Conservation (phyloP, 2,329 filamentous ascomycete species). For the Huntiella decipiens region DNA sequence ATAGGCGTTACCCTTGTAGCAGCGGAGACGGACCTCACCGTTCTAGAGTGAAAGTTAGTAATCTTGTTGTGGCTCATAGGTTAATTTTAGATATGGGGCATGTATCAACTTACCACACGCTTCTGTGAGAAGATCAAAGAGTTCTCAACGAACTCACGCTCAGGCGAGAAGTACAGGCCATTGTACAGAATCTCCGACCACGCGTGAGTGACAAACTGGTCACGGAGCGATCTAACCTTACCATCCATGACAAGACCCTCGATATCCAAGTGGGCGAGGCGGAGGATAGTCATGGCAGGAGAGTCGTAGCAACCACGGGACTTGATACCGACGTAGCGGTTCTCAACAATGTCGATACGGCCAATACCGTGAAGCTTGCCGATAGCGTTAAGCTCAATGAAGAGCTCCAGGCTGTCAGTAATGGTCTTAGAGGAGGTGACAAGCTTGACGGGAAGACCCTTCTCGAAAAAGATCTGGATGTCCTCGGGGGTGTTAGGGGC, state of each 20-base stretch:
- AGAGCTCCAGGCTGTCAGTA: conserved; percentile 46
- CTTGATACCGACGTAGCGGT: conserved; percentile 20
- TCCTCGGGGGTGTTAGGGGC: conserved; percentile 45
- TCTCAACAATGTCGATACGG: conserved; percentile 40
- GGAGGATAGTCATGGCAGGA: conserved; percentile 15
- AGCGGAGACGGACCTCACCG: conserved; percentile 20
- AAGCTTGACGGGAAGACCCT: conserved; percentile 49
- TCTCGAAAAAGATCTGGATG: conserved; percentile 46
- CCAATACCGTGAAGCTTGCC: conserved; percentile 47
- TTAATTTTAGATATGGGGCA: neutral
- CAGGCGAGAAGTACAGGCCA: conserved; percentile 34
- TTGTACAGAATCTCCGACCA: conserved; percentile 28
- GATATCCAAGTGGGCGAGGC: conserved; percentile 24
- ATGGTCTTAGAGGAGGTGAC: conserved; percentile 34
- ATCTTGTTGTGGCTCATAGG: neutral
- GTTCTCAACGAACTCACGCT: conserved; percentile 38
- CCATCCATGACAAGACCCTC: conserved; percentile 39
- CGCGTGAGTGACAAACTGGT: conserved; percentile 30
- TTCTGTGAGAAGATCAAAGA: conserved; percentile 40
- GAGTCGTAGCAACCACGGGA: conserved; percentile 29
- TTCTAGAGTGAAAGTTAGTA: conserved; percentile 9
- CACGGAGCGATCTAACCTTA: conserved; percentile 32
- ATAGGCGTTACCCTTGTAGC: conserved; percentile 31
- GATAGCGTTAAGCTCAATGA: conserved; percentile 44
- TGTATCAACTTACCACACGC: conserved; percentile 20